Conservation (phyloP, 352 stramenopile genomes). For the Phytophthora hybrid region DNA sequence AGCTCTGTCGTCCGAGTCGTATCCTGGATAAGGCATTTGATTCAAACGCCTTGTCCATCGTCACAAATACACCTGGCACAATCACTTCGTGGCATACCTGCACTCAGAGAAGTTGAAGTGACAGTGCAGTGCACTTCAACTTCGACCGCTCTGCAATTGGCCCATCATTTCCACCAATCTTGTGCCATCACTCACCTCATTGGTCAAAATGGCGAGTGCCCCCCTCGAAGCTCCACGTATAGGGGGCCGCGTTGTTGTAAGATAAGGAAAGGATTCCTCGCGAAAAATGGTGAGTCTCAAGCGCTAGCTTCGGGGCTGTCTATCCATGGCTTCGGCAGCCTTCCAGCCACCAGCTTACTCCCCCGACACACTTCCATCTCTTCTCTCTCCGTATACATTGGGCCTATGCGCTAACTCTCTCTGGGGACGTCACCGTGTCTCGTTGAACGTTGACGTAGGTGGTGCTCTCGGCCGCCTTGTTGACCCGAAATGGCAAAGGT, state of each 20-base stretch:
- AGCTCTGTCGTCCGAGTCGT: not conserved
- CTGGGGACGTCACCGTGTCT: slow-evolving; percentile 26
- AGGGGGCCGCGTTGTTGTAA: slow-evolving; percentile 29
- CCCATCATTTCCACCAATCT: slow-evolving; percentile 24
- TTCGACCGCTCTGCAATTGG: slow-evolving; percentile 14
- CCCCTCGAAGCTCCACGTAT: slow-evolving; percentile 44
- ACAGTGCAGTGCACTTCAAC: no score
- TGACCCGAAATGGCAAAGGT: slow-evolving; percentile 96
- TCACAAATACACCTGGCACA: no score
- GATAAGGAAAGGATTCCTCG: slow-evolving; percentile 46
- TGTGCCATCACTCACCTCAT: slow-evolving; percentile 7
- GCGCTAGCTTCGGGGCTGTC: not conserved
- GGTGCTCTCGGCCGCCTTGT: slow-evolving; percentile 95
- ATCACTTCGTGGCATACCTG: no score
- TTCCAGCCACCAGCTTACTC: not conserved
- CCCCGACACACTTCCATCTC: not conserved
- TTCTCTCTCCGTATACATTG: slow-evolving; percentile 2
- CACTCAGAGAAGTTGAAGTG: no score
- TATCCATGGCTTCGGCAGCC: not conserved
- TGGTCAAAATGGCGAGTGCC: slow-evolving; percentile 22
- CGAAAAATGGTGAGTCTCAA: slow-evolving; percentile 37
- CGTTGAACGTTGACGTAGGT: slow-evolving; percentile 70
- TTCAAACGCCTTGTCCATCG: no score
- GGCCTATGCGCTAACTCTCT: slow-evolving; percentile 18
- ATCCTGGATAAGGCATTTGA: no score